Base-by-base conservation (phyloP, 1,284 basidiomycete genomes). In the Apiotrichum brassicae region DNA sequence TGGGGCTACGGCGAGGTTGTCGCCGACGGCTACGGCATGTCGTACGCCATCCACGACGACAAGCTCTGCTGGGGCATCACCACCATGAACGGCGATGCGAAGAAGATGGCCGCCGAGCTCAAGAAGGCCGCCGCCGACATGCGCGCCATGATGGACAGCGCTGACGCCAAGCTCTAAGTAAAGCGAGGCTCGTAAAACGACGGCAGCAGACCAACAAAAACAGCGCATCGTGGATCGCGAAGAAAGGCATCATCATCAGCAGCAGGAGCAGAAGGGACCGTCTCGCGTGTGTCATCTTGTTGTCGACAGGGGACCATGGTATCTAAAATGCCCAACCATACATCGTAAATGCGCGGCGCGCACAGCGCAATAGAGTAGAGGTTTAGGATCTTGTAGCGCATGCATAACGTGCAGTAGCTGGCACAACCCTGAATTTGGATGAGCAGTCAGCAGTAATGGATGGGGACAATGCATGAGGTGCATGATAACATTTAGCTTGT, bases 1-100 rank as follows among this genome's bases (percentile, higher is more conserved):
- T 97, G 94, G 93, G 94, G 94, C 26, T 97, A 94, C 68, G 93
- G 93, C 12, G 90, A 97, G 80, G 90, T 94, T 38, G 88, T 92
- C 0, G 80, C 84, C 7, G 89, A 97, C 61, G 95, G 94, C 14
- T 98, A 90, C 66, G 94, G 95, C 11, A 76, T 97, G 34, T 84
- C 89, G 32, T 98, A 98, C 74, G 81, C 88, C 3, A 94, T 98
- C 67, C 89, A 86, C 48, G 84, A 90, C 58, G 75, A 85, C 53
- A 84, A 86, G 62, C 82, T 98, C 56, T 84, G 89, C 49, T 97
- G 94, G 86, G 91, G 89, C 40, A 85, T 97, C 61, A 97, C 92
- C 46, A 86, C 84, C 50, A 72, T 83, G 66, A 88, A 85, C 49
- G 76, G 81, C 28, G 81, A 82, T 25, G 81, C 77, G 9, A 60